Conservation (phyloP, 177 flowering plant genomes). For the Vitis hybrid region DNA sequence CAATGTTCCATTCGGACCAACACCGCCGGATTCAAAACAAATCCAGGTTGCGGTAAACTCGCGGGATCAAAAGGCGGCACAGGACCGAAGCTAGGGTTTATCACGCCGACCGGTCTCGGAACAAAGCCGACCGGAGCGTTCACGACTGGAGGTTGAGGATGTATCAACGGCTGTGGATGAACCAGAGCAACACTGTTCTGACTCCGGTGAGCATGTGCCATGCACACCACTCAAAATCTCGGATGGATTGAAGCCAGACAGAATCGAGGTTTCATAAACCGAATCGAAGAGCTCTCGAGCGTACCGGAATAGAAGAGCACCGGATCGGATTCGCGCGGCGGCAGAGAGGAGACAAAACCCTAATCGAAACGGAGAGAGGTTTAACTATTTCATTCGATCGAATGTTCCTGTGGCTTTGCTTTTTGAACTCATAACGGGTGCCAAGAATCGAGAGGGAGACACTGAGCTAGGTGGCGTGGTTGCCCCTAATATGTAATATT, state of each 20-base stretch:
- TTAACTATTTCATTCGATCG: too few species aligned
- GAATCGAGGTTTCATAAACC: not conserved
- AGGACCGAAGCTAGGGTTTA: constrained; percentile 14
- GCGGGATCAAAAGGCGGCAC: constrained; percentile 12
- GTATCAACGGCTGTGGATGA: constrained; percentile 9
- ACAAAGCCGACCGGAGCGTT: constrained; percentile 1
- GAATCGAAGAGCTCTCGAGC: too few species aligned
- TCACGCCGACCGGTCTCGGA: not conserved
- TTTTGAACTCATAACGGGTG: too few species aligned
- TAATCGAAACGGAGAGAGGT: too few species aligned
- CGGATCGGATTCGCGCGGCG: not conserved
- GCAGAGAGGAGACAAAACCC: too few species aligned
- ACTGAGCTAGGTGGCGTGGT: too few species aligned
- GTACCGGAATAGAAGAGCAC: too few species aligned
- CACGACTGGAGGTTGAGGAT: constrained; percentile 1
- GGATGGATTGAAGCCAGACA: not conserved
- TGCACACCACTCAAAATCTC: constrained; percentile 1
- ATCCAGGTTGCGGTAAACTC: not conserved
- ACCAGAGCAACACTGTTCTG: not conserved
- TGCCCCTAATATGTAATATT: too few species aligned
- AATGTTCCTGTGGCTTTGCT: too few species aligned
- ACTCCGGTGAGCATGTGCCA: constrained; percentile 17
- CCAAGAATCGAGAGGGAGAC: too few species aligned
- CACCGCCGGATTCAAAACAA: too few species aligned
- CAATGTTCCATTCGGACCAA: constrained; percentile 20